Percentiles rank a stretch among this genome's conserved stretches.
These are phyloP conservation scores for Huntiella moniliformis DNA, from an alignment of 2,329 filamentous ascomycete genomes.

Conservation along the genomic window DNA sequence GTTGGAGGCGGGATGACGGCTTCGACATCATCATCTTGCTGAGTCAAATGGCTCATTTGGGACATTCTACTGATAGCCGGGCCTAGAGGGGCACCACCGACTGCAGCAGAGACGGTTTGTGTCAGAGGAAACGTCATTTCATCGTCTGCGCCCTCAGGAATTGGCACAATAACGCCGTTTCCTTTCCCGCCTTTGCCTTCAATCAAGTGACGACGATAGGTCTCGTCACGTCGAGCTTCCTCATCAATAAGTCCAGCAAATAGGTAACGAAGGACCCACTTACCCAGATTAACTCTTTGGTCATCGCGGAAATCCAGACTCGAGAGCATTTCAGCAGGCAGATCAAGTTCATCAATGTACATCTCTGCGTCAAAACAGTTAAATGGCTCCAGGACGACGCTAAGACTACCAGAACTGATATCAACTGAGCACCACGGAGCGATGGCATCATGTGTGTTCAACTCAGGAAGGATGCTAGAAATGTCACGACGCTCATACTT, in stretches of 20 bases:
- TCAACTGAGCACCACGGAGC: slow-evolving; percentile 95
- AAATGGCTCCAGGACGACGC: slow-evolving; percentile 79
- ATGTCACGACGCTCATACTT: slow-evolving; percentile 90
- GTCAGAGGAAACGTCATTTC: slow-evolving; percentile 2
- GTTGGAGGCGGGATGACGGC: slow-evolving; percentile 36
- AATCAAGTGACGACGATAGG: slow-evolving; percentile 50
- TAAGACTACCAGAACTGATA: slow-evolving; percentile 76
- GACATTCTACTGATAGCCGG: slow-evolving; percentile 23
- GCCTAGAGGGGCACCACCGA: slow-evolving; percentile 3
- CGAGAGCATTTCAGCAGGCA: slow-evolving; percentile 41
- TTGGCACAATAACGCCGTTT: neutral
- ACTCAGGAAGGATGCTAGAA: slow-evolving; percentile 71
- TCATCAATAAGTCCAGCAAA: slow-evolving; percentile 82
- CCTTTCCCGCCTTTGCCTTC: slow-evolving; percentile 38
- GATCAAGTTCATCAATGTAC: slow-evolving; percentile 73
- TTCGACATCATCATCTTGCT: slow-evolving; percentile 51
- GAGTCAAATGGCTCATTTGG: slow-evolving; percentile 38
- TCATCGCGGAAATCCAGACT: slow-evolving; percentile 64
- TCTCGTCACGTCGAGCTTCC: slow-evolving; percentile 66
- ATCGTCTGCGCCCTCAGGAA: slow-evolving; percentile 1
- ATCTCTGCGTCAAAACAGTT: slow-evolving; percentile 96
- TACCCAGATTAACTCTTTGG: slow-evolving; percentile 89
- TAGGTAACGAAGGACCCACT: slow-evolving; percentile 86
- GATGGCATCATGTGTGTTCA: slow-evolving; percentile 77
- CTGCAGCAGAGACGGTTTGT: neutral